Base-by-base conservation (phyloP, 2,329 filamentous ascomycete species). In the Ophiostoma novo-ulmi region DNA sequence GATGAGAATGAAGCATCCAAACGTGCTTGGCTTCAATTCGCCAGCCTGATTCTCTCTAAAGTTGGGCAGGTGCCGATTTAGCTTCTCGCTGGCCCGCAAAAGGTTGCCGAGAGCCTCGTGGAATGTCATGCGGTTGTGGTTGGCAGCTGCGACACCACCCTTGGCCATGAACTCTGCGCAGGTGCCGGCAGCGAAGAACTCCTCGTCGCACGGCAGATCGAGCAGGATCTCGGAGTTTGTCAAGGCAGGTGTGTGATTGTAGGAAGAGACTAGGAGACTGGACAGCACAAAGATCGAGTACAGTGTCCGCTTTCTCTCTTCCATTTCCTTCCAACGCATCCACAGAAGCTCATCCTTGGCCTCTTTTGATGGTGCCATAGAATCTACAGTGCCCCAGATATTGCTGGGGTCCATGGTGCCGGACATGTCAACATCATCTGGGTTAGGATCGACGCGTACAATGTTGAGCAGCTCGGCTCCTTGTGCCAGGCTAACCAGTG, bases 221-320 rank as follows among this genome's bases (percentile, higher is more conserved):
- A 97, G 85, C 70, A 89, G 85, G 69, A 98, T 94, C 78, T 99
- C 94, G 0, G 94, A 97, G 78, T 98, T 98, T 64, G 94, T 93
- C 76, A 99, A 85, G 1, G 92, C 90, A 7, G 94, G 95, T 0
- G 92, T 88, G 78, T 97, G 93, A 78, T 97, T 97, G 81, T 97
- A 97, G 2, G 93, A 92, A 3, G 92, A 93, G 20, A 97, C 93
- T 17, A 97, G 83, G 64, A 98, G 85, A 78, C 94, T 97, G 3
- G 94, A 97, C 68, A 98, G 84, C 71, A 92, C 90, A 80, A 97
- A 98, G 71, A 98, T 91, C 66, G 91, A 89, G 78, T 94, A 98
- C 39, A 97, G 87, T 0, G 94, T 97, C 70, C 94, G 89, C 81
- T 97, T 98, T 68, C 93, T 89, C 80, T 97, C 94, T 79, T 99